Evolutionary conservation across 108 stramenopile genomes (phyloP), one percentile per base, ranked within the genome.

Genomic region (Parietichytrium sp.): DNA sequence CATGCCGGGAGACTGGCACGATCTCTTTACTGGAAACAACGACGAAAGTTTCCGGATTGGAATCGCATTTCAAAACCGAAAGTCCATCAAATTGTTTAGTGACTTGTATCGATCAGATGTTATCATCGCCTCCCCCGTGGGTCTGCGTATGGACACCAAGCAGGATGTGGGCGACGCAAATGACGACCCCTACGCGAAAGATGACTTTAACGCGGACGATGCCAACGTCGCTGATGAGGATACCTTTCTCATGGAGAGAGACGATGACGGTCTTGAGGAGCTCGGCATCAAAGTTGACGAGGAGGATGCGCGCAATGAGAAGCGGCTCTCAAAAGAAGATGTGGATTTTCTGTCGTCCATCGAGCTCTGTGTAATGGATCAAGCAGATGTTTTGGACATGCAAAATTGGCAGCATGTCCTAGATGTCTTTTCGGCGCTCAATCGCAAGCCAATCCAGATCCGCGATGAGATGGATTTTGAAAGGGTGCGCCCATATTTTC

Each of bases 401-500:
- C 61, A 72, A 25, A 72, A 72, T 2, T 72, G 61, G 61, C 61
- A 72, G 33, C 61, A 72, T 72, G 23, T 72, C 16, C 7, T 72
- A 13, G 61, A 72, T 25, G 45, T 42, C 2, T 45, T 72, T 33
- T 23, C 20, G 20, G 61, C 61, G 23, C 38, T 72, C 38, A 72
- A 72, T 42, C 29, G 61, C 10, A 72, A 72, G 42, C 61, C 61
- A 6, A 72, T 72, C 45, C 38, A 72, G 42, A n/a, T 72, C 10
- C 61, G 61, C 20, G 61, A 72, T 10, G 61, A 72, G 6, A 72
- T 72, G 61, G 61, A 72, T 42, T 72, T 72, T 72, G 29, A 33
- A n/a, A 33, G 61, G 6, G 25, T 72, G 3, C 61, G 61, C 20
- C 61, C 61, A 16, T 1, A 33, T 20, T 36, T 42, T 1, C 61